Evolutionary conservation across 2,329 filamentous ascomycete genomes (phyloP).

Genomic region (Coniochaeta hoffmannii): DNA sequence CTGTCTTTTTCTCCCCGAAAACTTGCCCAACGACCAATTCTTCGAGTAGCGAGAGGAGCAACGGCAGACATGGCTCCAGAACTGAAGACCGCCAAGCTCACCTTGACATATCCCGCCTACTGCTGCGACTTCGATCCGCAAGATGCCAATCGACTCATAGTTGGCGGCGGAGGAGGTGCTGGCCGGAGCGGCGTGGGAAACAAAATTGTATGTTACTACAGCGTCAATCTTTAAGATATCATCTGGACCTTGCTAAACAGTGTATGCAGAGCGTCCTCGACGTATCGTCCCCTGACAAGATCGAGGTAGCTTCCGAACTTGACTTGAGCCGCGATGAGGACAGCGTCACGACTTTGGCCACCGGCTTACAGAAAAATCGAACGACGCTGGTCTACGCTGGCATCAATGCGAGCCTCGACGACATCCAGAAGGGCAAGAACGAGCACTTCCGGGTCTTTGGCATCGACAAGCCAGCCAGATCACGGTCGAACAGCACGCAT

Average conservation of each 20-base stretch:
- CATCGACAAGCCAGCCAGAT: slow-evolving; percentile 34
- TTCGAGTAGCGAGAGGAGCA: background rate
- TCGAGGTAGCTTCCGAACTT: slow-evolving; percentile 62
- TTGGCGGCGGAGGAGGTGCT: slow-evolving; percentile 82
- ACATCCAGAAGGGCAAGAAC: slow-evolving; percentile 70
- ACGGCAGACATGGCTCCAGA: background rate
- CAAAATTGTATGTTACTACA: slow-evolving; percentile 58
- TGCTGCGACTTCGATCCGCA: slow-evolving; percentile 81
- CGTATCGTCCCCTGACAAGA: slow-evolving; percentile 54
- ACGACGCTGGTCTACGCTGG: slow-evolving; percentile 60
- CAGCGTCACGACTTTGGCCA: slow-evolving; percentile 75
- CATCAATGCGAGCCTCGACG: slow-evolving; percentile 71
- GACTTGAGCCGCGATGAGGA: slow-evolving; percentile 80
- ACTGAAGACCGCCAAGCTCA: background rate
- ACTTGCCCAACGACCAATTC: background rate
- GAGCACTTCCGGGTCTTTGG: slow-evolving; percentile 75
- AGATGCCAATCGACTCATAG: slow-evolving; percentile 67
- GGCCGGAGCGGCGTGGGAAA: slow-evolving; percentile 76
- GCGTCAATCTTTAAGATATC: background rate
- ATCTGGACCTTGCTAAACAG: background rate
- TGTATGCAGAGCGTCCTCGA: slow-evolving; percentile 59
- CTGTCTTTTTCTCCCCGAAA: background rate
- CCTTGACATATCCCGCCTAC: slow-evolving; percentile 54
- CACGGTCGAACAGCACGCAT: slow-evolving; percentile 21
- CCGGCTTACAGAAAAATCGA: slow-evolving; percentile 53